These are phyloP conservation scores for Aspergillus asperescens DNA, from an alignment of 495 filamentous ascomycete species.

Conservation along the genomic window DNA sequence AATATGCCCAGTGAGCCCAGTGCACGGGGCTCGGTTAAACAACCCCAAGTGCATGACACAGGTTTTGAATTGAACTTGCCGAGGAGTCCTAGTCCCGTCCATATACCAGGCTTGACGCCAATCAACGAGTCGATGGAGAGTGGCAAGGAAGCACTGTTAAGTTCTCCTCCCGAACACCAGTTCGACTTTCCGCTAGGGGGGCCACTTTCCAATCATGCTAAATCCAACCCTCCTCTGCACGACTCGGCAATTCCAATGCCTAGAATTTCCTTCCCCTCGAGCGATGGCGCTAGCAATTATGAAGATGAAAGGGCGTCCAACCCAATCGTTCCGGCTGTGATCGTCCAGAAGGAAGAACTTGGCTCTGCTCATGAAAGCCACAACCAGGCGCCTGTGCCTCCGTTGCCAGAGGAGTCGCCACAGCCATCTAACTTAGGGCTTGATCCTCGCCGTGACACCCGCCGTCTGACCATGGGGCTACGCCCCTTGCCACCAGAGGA, in stretches of 20 bases:
- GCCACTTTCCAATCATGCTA: constrained; percentile 6
- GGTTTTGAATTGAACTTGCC: constrained; percentile 24
- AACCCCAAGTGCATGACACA: constrained; percentile 9
- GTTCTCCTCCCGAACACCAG: constrained; percentile 17
- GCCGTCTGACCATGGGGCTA: constrained; percentile 79
- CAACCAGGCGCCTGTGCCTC: constrained; percentile 8
- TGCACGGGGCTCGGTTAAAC: constrained; percentile 13
- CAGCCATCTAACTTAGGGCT: constrained; percentile 20
- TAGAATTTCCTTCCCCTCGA: constrained; percentile 39
- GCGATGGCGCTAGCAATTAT: constrained; percentile 55
- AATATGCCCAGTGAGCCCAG: constrained; percentile 19
- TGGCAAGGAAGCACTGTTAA: neutral
- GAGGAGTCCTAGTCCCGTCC: constrained; percentile 18
- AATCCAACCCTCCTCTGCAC: constrained; percentile 12
- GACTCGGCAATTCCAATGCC: constrained; percentile 27
- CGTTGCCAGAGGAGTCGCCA: constrained; percentile 23
- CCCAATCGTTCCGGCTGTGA: constrained; percentile 33
- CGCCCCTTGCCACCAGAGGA: constrained; percentile 89
- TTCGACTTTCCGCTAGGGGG: constrained; percentile 28
- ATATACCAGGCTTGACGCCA: constrained; percentile 13
- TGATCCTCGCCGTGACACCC: constrained; percentile 53
- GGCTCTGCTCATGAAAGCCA: constrained; percentile 2
- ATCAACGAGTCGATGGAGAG: constrained; percentile 6
- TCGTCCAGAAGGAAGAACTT: constrained; percentile 28
- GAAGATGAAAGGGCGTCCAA: constrained; percentile 55